Percentiles rank a stretch among this genome's conserved stretches.
Conservation (phyloP, 2,329 filamentous ascomycete species). For the Macrophomina pseudophaseolina region DNA sequence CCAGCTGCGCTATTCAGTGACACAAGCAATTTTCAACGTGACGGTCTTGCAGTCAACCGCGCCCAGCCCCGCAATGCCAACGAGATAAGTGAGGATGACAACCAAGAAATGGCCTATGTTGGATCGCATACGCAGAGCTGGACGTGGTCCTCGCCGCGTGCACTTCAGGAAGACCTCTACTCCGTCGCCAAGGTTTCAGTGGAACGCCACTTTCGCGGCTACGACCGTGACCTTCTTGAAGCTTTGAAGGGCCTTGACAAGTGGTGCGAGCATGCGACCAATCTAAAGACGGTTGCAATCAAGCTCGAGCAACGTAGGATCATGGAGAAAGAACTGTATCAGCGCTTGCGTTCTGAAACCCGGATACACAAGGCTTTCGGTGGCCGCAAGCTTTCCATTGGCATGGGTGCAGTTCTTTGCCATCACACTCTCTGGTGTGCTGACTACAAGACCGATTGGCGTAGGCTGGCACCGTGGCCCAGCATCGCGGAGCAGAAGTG, state of each 20-base stretch:
- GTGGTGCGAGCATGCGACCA: constrained; percentile 22
- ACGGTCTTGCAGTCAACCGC: background rate
- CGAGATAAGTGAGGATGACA: background rate
- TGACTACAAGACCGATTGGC: constrained; percentile 35
- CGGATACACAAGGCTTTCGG: constrained; percentile 9
- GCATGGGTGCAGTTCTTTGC: constrained; percentile 40
- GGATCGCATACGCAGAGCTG: constrained; percentile 18
- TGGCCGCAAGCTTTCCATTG: constrained; percentile 5
- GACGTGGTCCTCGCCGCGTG: constrained; percentile 21
- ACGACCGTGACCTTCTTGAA: constrained; percentile 13
- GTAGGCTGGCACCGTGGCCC: constrained; percentile 48
- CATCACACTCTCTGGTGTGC: constrained; percentile 48
- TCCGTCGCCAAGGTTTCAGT: constrained; percentile 16
- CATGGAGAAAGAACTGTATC: constrained; percentile 12
- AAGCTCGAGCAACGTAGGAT: constrained; percentile 19
- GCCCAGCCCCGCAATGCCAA: background rate
- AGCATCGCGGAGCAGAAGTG: constrained; percentile 50
- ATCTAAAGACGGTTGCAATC: constrained; percentile 10
- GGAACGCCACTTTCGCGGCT: constrained; percentile 22
- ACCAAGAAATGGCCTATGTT: background rate
- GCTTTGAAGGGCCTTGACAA: constrained; percentile 15
- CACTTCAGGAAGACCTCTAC: constrained; percentile 17
- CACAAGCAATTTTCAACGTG: background rate
- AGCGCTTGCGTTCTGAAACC: background rate
- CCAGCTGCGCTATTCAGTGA: background rate